Conservation (phyloP, 2,329 filamentous ascomycete genomes). For the Apiospora koreana region DNA sequence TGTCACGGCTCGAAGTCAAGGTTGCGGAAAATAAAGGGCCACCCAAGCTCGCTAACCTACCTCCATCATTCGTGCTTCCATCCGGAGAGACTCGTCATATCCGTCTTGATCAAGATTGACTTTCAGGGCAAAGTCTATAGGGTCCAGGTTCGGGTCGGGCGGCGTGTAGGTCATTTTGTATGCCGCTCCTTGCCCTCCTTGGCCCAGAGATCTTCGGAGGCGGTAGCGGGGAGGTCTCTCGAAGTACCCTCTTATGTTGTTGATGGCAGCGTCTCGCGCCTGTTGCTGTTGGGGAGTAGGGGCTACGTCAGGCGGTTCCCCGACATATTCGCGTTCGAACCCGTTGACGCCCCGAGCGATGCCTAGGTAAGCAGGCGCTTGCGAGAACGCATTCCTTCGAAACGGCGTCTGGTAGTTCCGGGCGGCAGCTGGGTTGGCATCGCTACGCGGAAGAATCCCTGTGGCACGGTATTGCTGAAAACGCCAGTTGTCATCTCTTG, state of each 20-base stretch:
- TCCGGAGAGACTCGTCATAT: neutral
- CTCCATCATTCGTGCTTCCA: neutral
- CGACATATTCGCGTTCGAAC: neutral
- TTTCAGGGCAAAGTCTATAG: neutral
- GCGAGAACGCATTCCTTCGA: neutral
- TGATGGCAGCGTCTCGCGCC: neutral
- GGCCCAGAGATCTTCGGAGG: neutral
- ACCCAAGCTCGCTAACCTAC: neutral
- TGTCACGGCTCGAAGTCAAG: no score
- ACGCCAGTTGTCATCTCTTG: neutral
- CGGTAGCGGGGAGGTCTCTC: neutral
- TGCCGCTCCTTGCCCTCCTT: neutral
- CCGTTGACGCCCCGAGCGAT: neutral
- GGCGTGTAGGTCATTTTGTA: neutral
- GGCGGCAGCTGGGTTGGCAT: no score
- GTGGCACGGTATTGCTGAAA: neutral
- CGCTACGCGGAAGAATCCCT: neutral
- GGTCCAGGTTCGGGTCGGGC: neutral
- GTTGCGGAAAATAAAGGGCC: neutral
- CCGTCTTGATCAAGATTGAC: neutral
- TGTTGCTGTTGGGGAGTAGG: neutral
- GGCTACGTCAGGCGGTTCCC: no score
- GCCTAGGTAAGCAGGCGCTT: neutral
- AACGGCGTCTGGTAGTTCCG: no score
- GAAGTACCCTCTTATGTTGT: neutral